Conservation (phyloP, 1,284 basidiomycete genomes). For the Trametes pubescens region DNA sequence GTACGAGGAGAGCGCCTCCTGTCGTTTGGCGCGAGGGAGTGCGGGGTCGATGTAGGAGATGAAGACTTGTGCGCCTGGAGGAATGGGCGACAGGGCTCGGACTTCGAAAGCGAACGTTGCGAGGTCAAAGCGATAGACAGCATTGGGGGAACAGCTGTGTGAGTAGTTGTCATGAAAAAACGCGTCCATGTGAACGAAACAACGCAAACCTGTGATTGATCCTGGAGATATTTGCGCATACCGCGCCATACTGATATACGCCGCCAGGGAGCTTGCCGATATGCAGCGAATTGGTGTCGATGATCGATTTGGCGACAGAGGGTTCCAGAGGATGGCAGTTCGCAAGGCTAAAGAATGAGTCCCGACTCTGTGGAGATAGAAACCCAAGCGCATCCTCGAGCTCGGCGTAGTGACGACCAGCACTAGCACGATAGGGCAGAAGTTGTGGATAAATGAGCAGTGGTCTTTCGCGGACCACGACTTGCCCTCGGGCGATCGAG, state of each 20-base stretch:
- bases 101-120: constrained; percentile 29
- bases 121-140: constrained; percentile 23
- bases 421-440: constrained; percentile 11
- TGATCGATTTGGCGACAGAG: constrained; percentile 21
- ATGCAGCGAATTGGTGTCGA: constrained; percentile 35
- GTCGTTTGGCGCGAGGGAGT: constrained; percentile 22
- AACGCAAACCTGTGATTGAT: constrained; percentile 35
- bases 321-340: constrained; percentile 21
- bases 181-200: not conserved
- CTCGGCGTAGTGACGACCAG: constrained; percentile 20
- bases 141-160: constrained; percentile 36
- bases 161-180: not conserved
- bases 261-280: constrained; percentile 23
- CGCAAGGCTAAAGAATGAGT: constrained; percentile 22
- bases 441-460: constrained; percentile 28
- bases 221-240: constrained; percentile 32
- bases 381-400: constrained; percentile 6
- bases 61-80: constrained; percentile 24
- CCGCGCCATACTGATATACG: constrained; percentile 18
- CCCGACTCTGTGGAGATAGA: not conserved
- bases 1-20: constrained; percentile 24
- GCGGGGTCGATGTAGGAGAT: constrained; percentile 32
- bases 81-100: constrained; percentile 30
- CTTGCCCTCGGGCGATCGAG: constrained; percentile 18
- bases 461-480: constrained; percentile 29